phyloP scores from a whole-genome alignment of 1,139 yeast genomes.

The Candida sojae region DNA sequence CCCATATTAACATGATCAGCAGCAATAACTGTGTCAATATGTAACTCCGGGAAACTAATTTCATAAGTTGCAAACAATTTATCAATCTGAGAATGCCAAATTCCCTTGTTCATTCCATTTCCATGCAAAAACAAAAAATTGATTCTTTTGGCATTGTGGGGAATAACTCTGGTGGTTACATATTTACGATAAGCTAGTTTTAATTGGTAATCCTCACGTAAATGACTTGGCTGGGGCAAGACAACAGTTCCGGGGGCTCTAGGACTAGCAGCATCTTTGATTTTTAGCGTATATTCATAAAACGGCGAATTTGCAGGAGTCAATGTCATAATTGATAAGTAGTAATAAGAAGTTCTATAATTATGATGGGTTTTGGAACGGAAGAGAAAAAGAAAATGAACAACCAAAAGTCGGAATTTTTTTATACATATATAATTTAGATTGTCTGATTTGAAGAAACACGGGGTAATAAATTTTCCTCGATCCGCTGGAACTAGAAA shows the following conservation, averaged over 20 bases:
- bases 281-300: slow-evolving; percentile 12
- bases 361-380: too few species aligned
- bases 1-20: slow-evolving; percentile 65
- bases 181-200: slow-evolving; percentile 39
- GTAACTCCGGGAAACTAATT: slow-evolving; percentile 21
- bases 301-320: slow-evolving; percentile 13
- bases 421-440: too few species aligned
- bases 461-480: too few species aligned
- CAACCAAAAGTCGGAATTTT: too few species aligned
- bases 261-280: slow-evolving; percentile 30
- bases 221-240: slow-evolving; percentile 19
- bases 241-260: slow-evolving; percentile 30
- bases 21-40: slow-evolving; percentile 41
- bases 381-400: not conserved
- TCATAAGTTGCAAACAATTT: slow-evolving; percentile 28
- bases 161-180: slow-evolving; percentile 19
- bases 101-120: slow-evolving; percentile 65
- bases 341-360: too few species aligned
- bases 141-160: slow-evolving; percentile 27
- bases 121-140: slow-evolving; percentile 68
- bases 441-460: too few species aligned
- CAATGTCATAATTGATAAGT: slow-evolving; percentile 10
- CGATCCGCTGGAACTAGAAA: too few species aligned
- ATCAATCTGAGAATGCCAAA: slow-evolving; percentile 62
- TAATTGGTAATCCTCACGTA: slow-evolving; percentile 28